These are phyloP conservation scores for Lomentospora prolificans DNA, from an alignment of 2,329 filamentous ascomycete genomes.

Conservation along the genomic window DNA sequence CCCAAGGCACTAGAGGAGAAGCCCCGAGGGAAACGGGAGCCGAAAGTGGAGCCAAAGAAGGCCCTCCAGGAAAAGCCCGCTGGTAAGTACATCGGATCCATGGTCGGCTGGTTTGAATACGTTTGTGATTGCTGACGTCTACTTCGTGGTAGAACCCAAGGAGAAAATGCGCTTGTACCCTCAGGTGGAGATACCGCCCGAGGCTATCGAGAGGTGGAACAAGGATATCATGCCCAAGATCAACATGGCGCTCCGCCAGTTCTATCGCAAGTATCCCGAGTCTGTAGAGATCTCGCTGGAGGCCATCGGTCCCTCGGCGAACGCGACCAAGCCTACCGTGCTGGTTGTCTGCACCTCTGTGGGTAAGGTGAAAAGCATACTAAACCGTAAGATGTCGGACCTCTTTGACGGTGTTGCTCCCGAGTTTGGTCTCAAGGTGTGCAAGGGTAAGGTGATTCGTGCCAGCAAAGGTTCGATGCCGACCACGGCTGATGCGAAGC, in stretches of 20 bases:
- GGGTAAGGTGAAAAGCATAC: conserved; percentile 58
- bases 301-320: conserved; percentile 59
- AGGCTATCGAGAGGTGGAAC: conserved; percentile 64
- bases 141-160: not conserved
- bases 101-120: too few species aligned
- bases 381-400: conserved; percentile 57
- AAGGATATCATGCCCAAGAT: conserved; percentile 61
- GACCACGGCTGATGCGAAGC: conserved; percentile 19
- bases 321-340: conserved; percentile 60
- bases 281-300: conserved; percentile 71
- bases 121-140: not conserved
- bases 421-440: conserved; percentile 60
- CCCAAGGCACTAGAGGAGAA: not conserved
- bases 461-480: conserved; percentile 34
- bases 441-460: conserved; percentile 55
- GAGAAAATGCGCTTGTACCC: conserved; percentile 48
- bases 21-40: not conserved
- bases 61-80: not conserved
- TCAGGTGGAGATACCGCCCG: conserved; percentile 46
- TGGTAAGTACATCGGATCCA: not conserved
- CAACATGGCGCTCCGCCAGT: conserved; percentile 58
- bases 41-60: not conserved
- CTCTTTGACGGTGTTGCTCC: conserved; percentile 51
- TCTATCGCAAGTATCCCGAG: conserved; percentile 64
- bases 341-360: conserved; percentile 70